Evolutionary conservation across 2,329 filamentous ascomycete species (phyloP), one percentile per base, ranked within the genome.

Genomic region (Pseudocercospora cruenta): DNA sequence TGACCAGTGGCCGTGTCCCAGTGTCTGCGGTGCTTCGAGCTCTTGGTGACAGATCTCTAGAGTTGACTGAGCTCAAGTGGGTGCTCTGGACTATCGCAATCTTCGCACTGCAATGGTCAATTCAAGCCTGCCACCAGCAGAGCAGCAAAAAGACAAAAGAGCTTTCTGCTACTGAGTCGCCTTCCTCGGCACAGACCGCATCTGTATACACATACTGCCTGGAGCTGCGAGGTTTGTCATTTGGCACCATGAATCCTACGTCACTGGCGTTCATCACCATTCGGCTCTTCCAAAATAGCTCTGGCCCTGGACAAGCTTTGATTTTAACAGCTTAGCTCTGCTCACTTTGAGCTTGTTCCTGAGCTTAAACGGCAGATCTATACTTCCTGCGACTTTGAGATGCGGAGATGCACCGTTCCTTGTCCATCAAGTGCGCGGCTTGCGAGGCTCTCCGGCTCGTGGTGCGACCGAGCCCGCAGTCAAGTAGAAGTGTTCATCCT

Each of bases 341-440:
- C 16, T n/a, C 26, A 19, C 16, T 31, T 55, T 55, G 51, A 33
- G 51, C 51, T 55, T 55, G 51, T 55, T 55, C 51, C 51, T 55
- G 51, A 55, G 51, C 24, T 55, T 55, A 55, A 33, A 51, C 12
- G 16, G 51, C 51, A n/a, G 51, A 55, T 55, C 51, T 24, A 55
- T 33, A 55, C 51, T 24, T 55, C 26, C 51, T 26, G 22, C 22
- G 24, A 55, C 14, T 31, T 6, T 12, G 39, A 26, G 10, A 53
- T 31, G 51, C 51, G 51, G 51, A 55, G 51, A 55, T 28, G 51
- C 14, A 33, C 12, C 12, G 51, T 55, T 54, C 22, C 22, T 31
- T 55, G 51, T 26, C 16, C 26, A 55, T 55, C 26, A 55, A 55
- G 10, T 24, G 22, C 26, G 14, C 51, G 22, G 22, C 24, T 28